phyloP scores from a whole-genome alignment of 257 asterid species.

The Eustoma russellianum region DNA sequence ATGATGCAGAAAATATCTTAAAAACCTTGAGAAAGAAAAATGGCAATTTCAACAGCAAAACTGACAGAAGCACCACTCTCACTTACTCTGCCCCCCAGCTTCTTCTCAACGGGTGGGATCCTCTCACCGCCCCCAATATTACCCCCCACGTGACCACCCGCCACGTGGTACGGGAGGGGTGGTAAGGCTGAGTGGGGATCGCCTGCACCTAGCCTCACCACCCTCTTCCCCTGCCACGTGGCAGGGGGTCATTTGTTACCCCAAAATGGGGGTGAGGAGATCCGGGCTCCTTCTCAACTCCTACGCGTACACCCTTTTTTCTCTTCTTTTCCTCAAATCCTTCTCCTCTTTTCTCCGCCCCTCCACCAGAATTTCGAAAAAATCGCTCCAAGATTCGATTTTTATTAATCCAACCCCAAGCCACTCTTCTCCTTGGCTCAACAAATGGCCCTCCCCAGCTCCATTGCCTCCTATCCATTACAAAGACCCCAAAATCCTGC shows the following conservation, averaged over 20 bases:
- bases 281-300: constrained; percentile 21
- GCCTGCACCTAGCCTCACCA: too few species aligned
- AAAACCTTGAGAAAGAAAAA: constrained; percentile 11
- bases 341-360: constrained; percentile 48
- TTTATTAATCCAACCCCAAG: constrained; percentile 12
- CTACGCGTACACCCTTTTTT: constrained; percentile 20
- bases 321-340: constrained; percentile 39
- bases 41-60: constrained; percentile 61
- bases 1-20: too few species aligned
- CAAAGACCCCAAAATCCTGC: constrained; percentile 15
- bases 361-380: constrained; percentile 24
- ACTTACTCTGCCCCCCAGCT: too few species aligned
- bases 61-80: constrained; percentile 59
- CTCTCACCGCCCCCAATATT: too few species aligned
- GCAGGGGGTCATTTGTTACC: too few species aligned
- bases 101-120: too few species aligned
- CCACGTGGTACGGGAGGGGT: too few species aligned
- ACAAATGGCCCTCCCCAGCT: constrained; percentile 55
- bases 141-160: too few species aligned
- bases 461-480: constrained; percentile 19
- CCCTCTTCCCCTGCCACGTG: constrained; percentile 19
- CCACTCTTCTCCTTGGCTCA: constrained; percentile 47
- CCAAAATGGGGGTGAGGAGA: too few species aligned
- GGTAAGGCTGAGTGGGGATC: too few species aligned
- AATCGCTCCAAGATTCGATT: constrained; percentile 26